Percentiles rank a stretch among this genome's conserved stretches.
These are phyloP conservation scores for Eucalyptus marginata DNA, from an alignment of 345 rosid species.

Conservation along the genomic window DNA sequence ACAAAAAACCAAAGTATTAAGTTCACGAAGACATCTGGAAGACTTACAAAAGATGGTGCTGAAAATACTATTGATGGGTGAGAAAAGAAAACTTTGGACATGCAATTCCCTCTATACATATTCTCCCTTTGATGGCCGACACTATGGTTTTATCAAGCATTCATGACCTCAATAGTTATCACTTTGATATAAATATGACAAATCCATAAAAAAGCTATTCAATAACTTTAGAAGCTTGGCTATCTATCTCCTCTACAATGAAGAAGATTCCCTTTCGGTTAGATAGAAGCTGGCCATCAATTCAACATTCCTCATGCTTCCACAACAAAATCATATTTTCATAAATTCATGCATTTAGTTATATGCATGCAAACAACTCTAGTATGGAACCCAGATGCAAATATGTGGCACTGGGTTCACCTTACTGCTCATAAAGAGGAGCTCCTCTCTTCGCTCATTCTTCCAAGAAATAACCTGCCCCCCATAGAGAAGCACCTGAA, in stretches of 20 bases:
- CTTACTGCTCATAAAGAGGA: slow-evolving; percentile 84
- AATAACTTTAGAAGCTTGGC: background rate
- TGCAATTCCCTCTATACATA: background rate
- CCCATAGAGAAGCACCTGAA: slow-evolving; percentile 83
- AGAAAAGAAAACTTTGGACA: background rate
- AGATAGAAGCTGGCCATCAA: background rate
- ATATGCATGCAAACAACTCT: background rate
- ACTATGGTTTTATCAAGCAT: background rate
- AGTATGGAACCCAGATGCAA: background rate
- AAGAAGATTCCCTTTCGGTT: background rate
- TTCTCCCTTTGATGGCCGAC: background rate
- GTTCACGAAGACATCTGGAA: background rate
- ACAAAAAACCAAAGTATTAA: background rate
- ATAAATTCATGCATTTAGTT: background rate
- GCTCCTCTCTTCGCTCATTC: slow-evolving; percentile 73
- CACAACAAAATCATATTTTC: background rate
- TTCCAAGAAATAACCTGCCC: slow-evolving; percentile 97
- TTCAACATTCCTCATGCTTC: background rate
- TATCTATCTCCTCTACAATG: background rate
- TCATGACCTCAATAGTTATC: background rate
- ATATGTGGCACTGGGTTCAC: slow-evolving; percentile 8
- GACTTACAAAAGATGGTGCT: background rate
- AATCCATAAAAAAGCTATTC: background rate
- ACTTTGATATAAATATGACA: background rate
- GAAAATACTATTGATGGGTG: background rate